These are phyloP conservation scores for Karstenula rhodostoma DNA, from an alignment of 2,329 filamentous ascomycete genomes.

Conservation along the genomic window DNA sequence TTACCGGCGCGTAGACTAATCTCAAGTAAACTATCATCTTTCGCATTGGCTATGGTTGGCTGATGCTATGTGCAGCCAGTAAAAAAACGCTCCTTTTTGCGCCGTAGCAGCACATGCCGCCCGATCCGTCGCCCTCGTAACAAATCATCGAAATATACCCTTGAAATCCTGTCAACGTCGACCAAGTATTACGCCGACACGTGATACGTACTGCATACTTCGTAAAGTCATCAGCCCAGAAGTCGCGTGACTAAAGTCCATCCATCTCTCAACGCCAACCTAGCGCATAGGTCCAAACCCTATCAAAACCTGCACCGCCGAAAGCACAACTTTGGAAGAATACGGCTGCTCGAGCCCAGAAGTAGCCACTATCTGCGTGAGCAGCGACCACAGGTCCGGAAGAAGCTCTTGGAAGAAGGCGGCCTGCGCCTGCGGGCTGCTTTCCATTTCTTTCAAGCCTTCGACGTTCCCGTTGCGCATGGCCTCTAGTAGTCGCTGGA, in stretches of 20 bases:
- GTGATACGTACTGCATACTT: conserved; percentile 6
- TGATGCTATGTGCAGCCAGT: conserved; percentile 1
- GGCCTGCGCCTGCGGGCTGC: conserved; percentile 10
- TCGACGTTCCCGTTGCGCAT: conserved; percentile 8
- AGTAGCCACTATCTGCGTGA: conserved; percentile 13
- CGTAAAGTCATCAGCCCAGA: conserved; percentile 3
- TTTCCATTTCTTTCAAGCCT: conserved; percentile 6
- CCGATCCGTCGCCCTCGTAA: background rate
- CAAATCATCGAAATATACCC: background rate
- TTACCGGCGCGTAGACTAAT: background rate
- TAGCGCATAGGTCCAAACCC: conserved; percentile 13
- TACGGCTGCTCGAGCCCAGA: conserved; percentile 16
- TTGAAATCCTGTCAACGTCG: conserved; percentile 1
- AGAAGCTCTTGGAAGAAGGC: conserved; percentile 16
- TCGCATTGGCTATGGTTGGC: background rate
- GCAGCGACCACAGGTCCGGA: conserved; percentile 14
- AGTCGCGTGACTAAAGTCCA: background rate
- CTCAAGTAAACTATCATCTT: background rate
- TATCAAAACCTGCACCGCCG: conserved; percentile 14
- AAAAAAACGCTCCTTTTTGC: background rate
- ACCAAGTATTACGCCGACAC: background rate
- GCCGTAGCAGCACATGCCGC: background rate
- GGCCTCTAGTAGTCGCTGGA: conserved; percentile 8
- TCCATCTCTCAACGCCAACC: background rate
- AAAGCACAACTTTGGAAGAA: conserved; percentile 16